Percentiles rank a stretch among this genome's conserved stretches.
These are phyloP conservation scores for Gossypium rotundifolium DNA, from an alignment of 345 rosid species.

Conservation along the genomic window DNA sequence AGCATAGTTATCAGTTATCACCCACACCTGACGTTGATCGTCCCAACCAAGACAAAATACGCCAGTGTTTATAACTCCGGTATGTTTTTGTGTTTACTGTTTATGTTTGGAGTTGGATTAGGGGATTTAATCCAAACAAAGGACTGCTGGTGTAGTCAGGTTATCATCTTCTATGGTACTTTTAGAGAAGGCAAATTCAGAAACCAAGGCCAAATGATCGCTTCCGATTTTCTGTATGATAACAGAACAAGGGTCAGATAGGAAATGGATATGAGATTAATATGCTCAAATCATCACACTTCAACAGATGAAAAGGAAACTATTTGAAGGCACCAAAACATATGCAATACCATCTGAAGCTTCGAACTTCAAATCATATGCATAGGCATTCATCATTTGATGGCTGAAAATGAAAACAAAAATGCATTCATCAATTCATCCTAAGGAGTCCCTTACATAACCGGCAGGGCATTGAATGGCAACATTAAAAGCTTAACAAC, in stretches of 20 bases:
- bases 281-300: not conserved
- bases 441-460: not conserved
- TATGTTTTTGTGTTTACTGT: not conserved
- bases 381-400: not conserved
- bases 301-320: not conserved
- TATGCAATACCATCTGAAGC: not conserved
- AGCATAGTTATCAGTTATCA: not conserved
- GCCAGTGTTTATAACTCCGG: not conserved
- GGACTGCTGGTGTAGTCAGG: not conserved
- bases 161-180: not conserved
- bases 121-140: not conserved
- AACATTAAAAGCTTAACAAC: not conserved
- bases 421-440: not conserved
- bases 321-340: not conserved
- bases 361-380: no score
- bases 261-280: not conserved
- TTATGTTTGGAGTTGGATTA: not conserved
- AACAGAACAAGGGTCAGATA: not conserved
- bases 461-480: not conserved
- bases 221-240: constrained; percentile 57
- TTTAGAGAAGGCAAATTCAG: constrained; percentile 54
- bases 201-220: constrained; percentile 74
- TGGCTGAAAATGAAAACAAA: not conserved
- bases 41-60: not conserved
- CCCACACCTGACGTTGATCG: not conserved